Evolutionary conservation across 257 asterid genomes (phyloP).

Genomic region (Coffea eugenioides): DNA sequence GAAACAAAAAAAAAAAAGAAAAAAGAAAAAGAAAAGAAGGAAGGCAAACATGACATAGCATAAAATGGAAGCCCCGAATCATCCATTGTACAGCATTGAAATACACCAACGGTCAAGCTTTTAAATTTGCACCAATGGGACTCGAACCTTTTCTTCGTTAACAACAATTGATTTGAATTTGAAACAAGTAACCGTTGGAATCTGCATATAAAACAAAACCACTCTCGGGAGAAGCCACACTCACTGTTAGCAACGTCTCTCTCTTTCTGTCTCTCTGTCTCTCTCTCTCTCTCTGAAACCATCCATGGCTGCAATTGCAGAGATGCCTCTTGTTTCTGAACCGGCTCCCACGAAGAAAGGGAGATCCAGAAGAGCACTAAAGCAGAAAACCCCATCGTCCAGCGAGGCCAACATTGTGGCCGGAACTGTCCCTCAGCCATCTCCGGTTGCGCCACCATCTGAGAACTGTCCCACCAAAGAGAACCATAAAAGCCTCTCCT

Average conservation of each 20-base stretch:
- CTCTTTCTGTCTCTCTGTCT: not conserved
- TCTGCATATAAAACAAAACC: conserved; percentile 5
- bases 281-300: conserved; percentile 5
- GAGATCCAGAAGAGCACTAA: conserved; percentile 50
- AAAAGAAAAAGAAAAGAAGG: too few relatives aligned
- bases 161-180: conserved; percentile 20
- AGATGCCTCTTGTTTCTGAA: conserved; percentile 20
- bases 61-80: too few relatives aligned
- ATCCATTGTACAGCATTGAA: too few relatives aligned
- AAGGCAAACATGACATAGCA: too few relatives aligned
- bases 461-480: conserved; percentile 48
- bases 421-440: conserved; percentile 37
- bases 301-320: conserved; percentile 61
- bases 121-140: not conserved
- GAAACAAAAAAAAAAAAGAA: too few relatives aligned
- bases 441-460: conserved; percentile 28
- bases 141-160: not conserved
- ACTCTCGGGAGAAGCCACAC: not conserved
- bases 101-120: conserved; percentile 11
- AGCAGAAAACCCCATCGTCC: conserved; percentile 34
- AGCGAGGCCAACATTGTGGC: conserved; percentile 64
- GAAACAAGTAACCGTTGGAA: conserved; percentile 30
- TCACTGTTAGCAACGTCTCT: not conserved
- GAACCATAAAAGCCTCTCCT: conserved; percentile 47
- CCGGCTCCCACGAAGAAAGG: conserved; percentile 49